Base-by-base conservation (phyloP, 2,329 filamentous ascomycete genomes). In the Talaromyces sp. region DNA sequence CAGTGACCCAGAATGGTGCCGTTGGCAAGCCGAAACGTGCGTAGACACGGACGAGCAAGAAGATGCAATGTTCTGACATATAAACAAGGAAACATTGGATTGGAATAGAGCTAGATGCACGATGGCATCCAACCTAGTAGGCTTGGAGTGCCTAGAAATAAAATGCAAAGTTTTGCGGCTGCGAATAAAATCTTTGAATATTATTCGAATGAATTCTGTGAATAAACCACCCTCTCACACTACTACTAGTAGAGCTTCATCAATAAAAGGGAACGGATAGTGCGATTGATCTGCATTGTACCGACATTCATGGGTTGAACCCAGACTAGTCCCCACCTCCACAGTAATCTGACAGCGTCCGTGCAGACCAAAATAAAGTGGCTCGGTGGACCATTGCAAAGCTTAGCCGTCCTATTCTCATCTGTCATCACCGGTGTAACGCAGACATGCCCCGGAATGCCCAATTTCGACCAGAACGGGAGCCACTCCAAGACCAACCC, bases 11-110 rank as follows among this genome's bases (percentile, higher is more conserved):
- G 57, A 72, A 72, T 39, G 71, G 70, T 39, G 49, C 54, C 10
- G 64, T 57, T 14, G 57, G 60, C 27, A 75, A 72, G 62, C 67
- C 70, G 30, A 75, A 75, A 61, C 64, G 59, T 45, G 68, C 70
- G 43, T 75, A 65, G 56, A 52, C 14, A 9, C 24, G 16, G 44
- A 32, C 48, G 40, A 47, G 49, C 44, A 45, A 60, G 53, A 56
- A 57, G 49, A 58, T 47, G 55, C 56, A 37, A 55, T 39, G 41
- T 49, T 44, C 27, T 48, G 27, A 47, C 46, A 51, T 41, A 41
- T 35, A 43, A 32, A 51, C 16, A 45, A 22, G 46, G 24, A 36
- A 29, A 19, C 17, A 19, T 46, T 35, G 30, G 20, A 48, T 49
- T 49, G 51, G 37, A 27, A 55, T 57, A 55, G 52, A 55, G 50